A percentile compares a stretch with the other conserved stretches of the same genome.
phyloP scores from a whole-genome alignment of 768 basidiomycete genomes.

The Podaxis mareebaensis region DNA sequence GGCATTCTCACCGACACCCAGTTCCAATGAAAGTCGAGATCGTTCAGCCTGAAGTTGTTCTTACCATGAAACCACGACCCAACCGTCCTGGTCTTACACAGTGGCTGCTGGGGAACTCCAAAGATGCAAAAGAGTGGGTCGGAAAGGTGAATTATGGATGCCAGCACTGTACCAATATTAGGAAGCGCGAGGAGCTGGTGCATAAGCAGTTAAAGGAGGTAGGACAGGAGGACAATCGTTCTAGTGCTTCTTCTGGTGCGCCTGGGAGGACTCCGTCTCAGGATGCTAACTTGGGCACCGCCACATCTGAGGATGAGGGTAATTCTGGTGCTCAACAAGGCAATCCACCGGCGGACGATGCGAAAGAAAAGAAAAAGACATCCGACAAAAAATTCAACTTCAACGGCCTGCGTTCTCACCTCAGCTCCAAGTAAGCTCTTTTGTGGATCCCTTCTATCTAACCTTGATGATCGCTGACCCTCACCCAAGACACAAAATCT shows the following conservation, averaged over 20 bases:
- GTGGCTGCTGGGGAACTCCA: constrained; percentile 20
- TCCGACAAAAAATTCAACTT: constrained; percentile 38
- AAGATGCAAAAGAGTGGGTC: constrained; percentile 26
- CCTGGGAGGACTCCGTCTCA: background rate
- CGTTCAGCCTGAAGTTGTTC: constrained; percentile 17
- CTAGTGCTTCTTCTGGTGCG: background rate
- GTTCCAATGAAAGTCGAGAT: constrained; percentile 40
- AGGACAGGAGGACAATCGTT: background rate
- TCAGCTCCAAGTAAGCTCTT: constrained; percentile 56
- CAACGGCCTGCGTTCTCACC: constrained; percentile 61
- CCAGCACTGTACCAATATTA: constrained; percentile 44
- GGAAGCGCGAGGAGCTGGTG: background rate
- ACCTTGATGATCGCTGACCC: background rate
- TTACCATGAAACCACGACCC: background rate
- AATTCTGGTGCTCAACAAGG: background rate
- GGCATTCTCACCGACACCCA: constrained; percentile 67
- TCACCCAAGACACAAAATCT: constrained; percentile 41
- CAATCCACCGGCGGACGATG: background rate
- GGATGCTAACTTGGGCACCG: background rate
- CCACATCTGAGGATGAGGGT: background rate
- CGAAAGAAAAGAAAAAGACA: constrained; percentile 20
- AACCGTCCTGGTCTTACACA: constrained; percentile 19
- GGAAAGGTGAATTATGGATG: constrained; percentile 48
- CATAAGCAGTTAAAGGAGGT: background rate
- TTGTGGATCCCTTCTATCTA: background rate